Evolutionary conservation across 164 flowering plant genomes (phyloP).

Genomic region (Macadamia integrifolia): DNA sequence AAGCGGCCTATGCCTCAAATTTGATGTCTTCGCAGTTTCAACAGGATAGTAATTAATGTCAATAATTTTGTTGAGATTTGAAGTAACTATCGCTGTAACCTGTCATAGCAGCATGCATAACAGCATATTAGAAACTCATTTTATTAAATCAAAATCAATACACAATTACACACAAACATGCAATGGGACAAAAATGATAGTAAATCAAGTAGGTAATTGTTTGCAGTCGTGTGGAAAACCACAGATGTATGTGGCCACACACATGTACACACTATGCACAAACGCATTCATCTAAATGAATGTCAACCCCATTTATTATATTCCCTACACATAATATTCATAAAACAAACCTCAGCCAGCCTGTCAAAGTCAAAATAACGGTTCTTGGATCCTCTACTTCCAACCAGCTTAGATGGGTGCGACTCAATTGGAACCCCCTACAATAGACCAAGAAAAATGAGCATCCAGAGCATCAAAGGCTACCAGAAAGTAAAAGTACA

Average conservation of each 20-base stretch:
- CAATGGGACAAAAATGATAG: not conserved
- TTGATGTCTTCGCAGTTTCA: constrained; percentile 66
- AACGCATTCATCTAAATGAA: too few species aligned
- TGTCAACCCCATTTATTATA: too few species aligned
- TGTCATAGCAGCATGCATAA: not conserved
- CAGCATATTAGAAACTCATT: not conserved
- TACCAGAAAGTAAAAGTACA: not conserved
- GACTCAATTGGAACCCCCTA: constrained; percentile 60
- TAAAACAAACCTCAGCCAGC: constrained; percentile 46
- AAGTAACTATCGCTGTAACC: constrained; percentile 42
- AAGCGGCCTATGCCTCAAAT: constrained; percentile 63
- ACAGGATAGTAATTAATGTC: constrained; percentile 77
- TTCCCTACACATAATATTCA: too few species aligned
- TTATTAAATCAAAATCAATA: not conserved
- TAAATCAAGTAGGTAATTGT: not conserved
- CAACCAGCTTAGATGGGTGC: constrained; percentile 67
- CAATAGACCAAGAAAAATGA: not conserved
- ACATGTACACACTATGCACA: too few species aligned
- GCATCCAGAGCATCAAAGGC: not conserved
- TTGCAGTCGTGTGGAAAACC: not conserved
- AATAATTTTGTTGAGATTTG: constrained; percentile 71
- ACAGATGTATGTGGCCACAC: too few species aligned
- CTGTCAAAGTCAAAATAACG: constrained; percentile 77
- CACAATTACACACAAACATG: not conserved
- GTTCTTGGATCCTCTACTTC: constrained; percentile 54